A percentile compares a stretch with the other conserved stretches of the same genome.
Conservation (phyloP, 108 stramenopile species). For the Conticribra guillardii region DNA sequence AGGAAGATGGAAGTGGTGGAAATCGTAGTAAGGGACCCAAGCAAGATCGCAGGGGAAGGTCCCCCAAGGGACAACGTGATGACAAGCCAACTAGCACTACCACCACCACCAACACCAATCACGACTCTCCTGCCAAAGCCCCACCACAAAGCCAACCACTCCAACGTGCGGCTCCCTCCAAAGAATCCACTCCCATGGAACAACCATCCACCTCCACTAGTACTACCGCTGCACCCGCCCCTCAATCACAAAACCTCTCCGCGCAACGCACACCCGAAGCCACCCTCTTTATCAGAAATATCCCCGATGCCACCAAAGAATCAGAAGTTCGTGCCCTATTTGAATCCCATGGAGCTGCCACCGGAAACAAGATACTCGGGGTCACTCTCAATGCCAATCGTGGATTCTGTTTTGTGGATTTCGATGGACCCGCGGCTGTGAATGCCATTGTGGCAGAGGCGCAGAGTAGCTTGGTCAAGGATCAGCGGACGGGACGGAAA, state of each 20-base stretch:
- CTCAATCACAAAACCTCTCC: conserved; percentile 19
- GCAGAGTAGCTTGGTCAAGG: conserved; percentile 39
- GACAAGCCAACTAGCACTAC: conserved; percentile 11
- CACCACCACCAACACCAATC: conserved; percentile 17
- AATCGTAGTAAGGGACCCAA: conserved; percentile 19
- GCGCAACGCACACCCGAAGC: conserved; percentile 72
- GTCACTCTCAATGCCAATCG: conserved; percentile 72
- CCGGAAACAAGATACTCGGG: conserved; percentile 69
- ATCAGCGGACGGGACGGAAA: conserved; percentile 41
- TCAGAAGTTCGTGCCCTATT: conserved; percentile 75
- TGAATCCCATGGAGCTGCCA: conserved; percentile 65
- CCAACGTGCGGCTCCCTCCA: conserved; percentile 1
- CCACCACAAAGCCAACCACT: conserved; percentile 35
- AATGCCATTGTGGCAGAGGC: conserved; percentile 62
- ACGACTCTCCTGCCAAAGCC: conserved; percentile 28
- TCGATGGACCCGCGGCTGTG: conserved; percentile 71
- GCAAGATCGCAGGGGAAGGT: conserved; percentile 14
- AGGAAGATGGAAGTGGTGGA: conserved; percentile 25
- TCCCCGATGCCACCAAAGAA: conserved; percentile 73
- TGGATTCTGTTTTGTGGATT: conserved; percentile 86
- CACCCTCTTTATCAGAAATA: conserved; percentile 84
- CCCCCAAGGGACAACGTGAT: conserved; percentile 28
- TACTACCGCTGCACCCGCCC: conserved; percentile 5
- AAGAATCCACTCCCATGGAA: conserved; percentile 4
- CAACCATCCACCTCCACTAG: conserved; percentile 4